These are phyloP conservation scores for Nothophoma quercina DNA, from an alignment of 2,329 filamentous ascomycete species.

Conservation along the genomic window DNA sequence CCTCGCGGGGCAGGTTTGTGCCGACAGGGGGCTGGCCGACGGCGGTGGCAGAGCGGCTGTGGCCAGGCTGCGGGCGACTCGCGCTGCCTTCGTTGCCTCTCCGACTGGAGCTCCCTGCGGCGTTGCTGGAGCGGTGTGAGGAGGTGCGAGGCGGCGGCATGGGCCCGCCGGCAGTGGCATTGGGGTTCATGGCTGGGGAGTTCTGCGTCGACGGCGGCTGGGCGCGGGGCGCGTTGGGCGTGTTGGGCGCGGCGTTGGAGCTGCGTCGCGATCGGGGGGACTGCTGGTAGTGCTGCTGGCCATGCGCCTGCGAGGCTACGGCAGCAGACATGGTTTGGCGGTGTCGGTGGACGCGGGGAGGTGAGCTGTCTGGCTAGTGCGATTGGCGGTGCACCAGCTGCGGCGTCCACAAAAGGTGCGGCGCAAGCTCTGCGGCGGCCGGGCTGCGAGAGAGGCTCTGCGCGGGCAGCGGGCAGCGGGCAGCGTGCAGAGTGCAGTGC, in stretches of 20 bases:
- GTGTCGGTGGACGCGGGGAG: slow-evolving; percentile 18
- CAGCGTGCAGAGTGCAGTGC: slow-evolving; percentile 1
- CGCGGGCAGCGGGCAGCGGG: slow-evolving; percentile 6
- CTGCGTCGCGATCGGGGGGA: slow-evolving; percentile 41
- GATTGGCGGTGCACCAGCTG: background rate
- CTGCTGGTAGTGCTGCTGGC: slow-evolving; percentile 44
- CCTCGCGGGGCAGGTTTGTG: slow-evolving; percentile 71
- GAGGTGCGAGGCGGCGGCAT: slow-evolving; percentile 81
- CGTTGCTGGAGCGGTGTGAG: slow-evolving; percentile 65
- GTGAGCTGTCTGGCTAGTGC: slow-evolving; percentile 15
- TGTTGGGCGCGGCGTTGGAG: slow-evolving; percentile 45
- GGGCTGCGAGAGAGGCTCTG: background rate
- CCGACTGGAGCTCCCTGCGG: slow-evolving; percentile 46
- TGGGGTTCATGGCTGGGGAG: slow-evolving; percentile 49
- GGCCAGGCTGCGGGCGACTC: slow-evolving; percentile 45
- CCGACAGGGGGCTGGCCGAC: slow-evolving; percentile 63
- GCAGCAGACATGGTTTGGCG: slow-evolving; percentile 47
- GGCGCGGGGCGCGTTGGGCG: slow-evolving; percentile 53
- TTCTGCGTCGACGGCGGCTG: slow-evolving; percentile 45
- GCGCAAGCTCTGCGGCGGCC: slow-evolving; percentile 3
- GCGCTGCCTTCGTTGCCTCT: slow-evolving; percentile 54
- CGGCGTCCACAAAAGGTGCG: slow-evolving; percentile 1
- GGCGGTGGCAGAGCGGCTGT: slow-evolving; percentile 57
- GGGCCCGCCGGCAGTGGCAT: slow-evolving; percentile 66
- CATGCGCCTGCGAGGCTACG: slow-evolving; percentile 45